Conservation (phyloP, 2,329 filamentous ascomycete species). For the Anisogramma anomala region DNA sequence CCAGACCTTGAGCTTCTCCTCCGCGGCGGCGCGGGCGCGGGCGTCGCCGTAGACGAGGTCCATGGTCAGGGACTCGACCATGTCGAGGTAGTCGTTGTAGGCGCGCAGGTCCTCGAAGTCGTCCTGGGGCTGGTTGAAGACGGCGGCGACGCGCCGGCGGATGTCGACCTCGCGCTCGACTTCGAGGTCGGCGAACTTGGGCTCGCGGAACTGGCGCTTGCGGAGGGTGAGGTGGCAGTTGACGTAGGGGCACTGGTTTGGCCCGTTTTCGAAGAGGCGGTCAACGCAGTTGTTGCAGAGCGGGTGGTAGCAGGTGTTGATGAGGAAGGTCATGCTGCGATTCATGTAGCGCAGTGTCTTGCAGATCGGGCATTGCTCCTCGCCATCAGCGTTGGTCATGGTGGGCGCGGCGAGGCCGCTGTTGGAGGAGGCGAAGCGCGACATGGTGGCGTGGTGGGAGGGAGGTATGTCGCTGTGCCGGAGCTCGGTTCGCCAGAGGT, state of each 20-base stretch:
- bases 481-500: neutral
- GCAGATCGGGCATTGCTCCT: conserved; percentile 84
- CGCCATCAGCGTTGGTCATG: conserved; percentile 28
- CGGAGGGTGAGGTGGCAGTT: conserved; percentile 80
- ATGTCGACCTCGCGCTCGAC: conserved; percentile 94
- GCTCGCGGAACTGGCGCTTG: conserved; percentile 69
- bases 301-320: conserved; percentile 98
- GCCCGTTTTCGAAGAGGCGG: conserved; percentile 84
- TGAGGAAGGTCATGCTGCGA: conserved; percentile 83
- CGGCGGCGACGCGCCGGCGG: conserved; percentile 60
- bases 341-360: conserved; percentile 95
- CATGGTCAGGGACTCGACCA: conserved; percentile 81
- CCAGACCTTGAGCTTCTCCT: conserved; percentile 51
- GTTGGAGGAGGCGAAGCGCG: conserved; percentile 20
- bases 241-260: conserved; percentile 83
- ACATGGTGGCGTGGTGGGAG: conserved; percentile 21
- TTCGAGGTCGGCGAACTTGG: conserved; percentile 79
- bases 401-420: conserved; percentile 9
- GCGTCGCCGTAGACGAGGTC: conserved; percentile 68
- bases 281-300: conserved; percentile 97
- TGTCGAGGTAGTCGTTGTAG: conserved; percentile 91
- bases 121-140: conserved; percentile 81
- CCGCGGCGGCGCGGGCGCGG: conserved; percentile 34
- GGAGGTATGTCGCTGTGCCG: too few relatives aligned
- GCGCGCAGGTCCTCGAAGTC: conserved; percentile 77